Base-by-base conservation (phyloP, 495 filamentous ascomycete species). In the Aspergillus mulundensis region DNA sequence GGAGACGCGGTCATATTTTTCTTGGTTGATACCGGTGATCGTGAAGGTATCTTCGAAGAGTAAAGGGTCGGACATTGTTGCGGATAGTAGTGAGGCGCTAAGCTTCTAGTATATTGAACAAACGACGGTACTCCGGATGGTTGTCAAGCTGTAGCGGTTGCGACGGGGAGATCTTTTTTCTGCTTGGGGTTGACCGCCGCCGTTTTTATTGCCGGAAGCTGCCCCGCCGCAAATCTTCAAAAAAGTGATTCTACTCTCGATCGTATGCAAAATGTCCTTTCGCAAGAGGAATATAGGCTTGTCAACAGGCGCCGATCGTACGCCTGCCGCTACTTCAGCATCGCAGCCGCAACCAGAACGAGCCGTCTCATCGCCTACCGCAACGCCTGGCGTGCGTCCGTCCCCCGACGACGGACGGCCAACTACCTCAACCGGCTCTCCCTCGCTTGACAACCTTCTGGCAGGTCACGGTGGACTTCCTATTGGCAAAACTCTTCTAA, bases 1-100 rank as follows among this genome's bases (percentile, higher is more conserved):
- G 41, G 87, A 84, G 38, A 97, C 92, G 50, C 93, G 90, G 76
- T 97, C 94, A 73, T 99, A 99, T 73, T 97, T 96, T 59, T 85
- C 76, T 49, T 83, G 75, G 78, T 92, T 87, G 70, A 91, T 67
- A 42, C 71, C 66, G 51, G 87, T 90, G 66, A 99, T 80, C 52
- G 77, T 84, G 85, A 99, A 97, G 67, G 83, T 84, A 56, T 95
- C 90, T 69, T 96, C 90, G 78, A 92, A 96, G 71, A 97, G 87
- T 59, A 91, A 82, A 11, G 93, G 83, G 77, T 98, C 91, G 51
- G 81, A 83, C 68, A 87, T 79, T 62, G 69, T 73, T 65, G 67
- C 66, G 41, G 21, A 48, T 30, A 25, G 16, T 46, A 32, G 34
- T 23, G 24, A 23, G n/a, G 11, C 32, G 24, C 24, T 25, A n/a